These are phyloP conservation scores for Coprinopsis sp. DNA, from an alignment of 768 basidiomycete species.

Conservation along the genomic window DNA sequence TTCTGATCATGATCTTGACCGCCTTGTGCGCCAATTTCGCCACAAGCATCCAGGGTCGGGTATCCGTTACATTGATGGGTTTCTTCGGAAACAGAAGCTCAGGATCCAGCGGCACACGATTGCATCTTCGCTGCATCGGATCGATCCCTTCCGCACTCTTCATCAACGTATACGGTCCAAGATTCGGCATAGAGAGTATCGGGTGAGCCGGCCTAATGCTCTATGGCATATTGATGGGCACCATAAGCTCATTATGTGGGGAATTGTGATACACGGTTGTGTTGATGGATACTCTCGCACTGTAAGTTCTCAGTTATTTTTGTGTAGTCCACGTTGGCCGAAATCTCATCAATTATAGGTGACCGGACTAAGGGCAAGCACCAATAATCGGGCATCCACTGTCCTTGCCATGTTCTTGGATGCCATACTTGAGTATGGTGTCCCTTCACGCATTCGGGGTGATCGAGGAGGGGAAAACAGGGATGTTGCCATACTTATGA, in stretches of 20 bases:
- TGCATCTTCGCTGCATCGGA: too few relatives aligned
- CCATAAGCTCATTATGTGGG: too few relatives aligned
- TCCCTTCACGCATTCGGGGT: constrained; percentile 26
- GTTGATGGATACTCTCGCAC: too few relatives aligned
- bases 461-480: constrained; percentile 34
- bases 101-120: too few relatives aligned
- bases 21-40: constrained; percentile 8
- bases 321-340: too few relatives aligned
- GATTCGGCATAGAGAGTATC: too few relatives aligned
- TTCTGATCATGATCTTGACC: constrained; percentile 10
- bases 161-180: not conserved
- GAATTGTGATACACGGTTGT: too few relatives aligned
- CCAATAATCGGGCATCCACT: constrained; percentile 22
- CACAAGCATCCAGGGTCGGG: not conserved
- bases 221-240: too few relatives aligned
- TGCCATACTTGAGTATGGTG: constrained; percentile 16
- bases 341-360: too few relatives aligned
- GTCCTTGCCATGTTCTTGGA: constrained; percentile 21
- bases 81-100: not conserved
- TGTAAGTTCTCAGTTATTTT: too few relatives aligned
- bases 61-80: not conserved
- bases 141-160: too few relatives aligned
- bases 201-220: too few relatives aligned
- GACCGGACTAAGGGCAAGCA: not conserved
- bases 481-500: constrained; percentile 30